Base-by-base conservation (phyloP, 768 basidiomycete genomes). In the Cystofilobasidium macerans region DNA sequence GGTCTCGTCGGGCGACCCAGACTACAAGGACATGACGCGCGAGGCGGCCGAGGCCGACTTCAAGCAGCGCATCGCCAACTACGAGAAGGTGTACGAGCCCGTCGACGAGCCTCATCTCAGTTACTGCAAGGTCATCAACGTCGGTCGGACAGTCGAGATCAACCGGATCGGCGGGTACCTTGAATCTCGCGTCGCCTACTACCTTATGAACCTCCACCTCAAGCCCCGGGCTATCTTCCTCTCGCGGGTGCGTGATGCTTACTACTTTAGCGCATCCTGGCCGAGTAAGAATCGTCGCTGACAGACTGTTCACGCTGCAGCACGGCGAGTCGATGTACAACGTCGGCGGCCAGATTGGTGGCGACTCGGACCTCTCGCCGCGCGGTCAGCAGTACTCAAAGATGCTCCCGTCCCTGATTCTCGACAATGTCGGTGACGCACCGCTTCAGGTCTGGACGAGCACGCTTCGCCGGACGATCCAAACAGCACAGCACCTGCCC, bases 251-350 rank as follows among this genome's bases (percentile, higher is more conserved):
- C 72, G 86, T 77, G n/a, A 58, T 7, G 13, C 11, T n/a, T 42
- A 5, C 2, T 61, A 38, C 58, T 20, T 45, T 22, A 32, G 26
- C 48, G 28, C 20, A 7, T 6, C 12, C 26, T 20, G 26, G 18
- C 42, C 48, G 22, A 67, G 45, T 24, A 20, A n/a, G 20, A 57
- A 13, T 33, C 13, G n/a, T 26, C 13, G 16, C 8, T 38, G 22
- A 30, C n/a, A 14, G 6, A n/a, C 26, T 20, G 28, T 62, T 54
- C 22, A 7, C 18, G 26, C 18, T 60, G 28, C 74, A 97, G 93
- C 95, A 99, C 72, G 95, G 95, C 16, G 95, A 99, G 77, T 95
- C 91, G 72, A 88, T 91, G 77, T 97, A 83, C 77, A 99, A 99
- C 72, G 84, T 99, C 6, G 86, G 89, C 70, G 94, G 94, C 14